Percentiles rank a stretch among this genome's conserved stretches.
These are phyloP conservation scores for Nicotiana knightiana DNA, from an alignment of 257 asterid genomes.

Conservation along the genomic window DNA sequence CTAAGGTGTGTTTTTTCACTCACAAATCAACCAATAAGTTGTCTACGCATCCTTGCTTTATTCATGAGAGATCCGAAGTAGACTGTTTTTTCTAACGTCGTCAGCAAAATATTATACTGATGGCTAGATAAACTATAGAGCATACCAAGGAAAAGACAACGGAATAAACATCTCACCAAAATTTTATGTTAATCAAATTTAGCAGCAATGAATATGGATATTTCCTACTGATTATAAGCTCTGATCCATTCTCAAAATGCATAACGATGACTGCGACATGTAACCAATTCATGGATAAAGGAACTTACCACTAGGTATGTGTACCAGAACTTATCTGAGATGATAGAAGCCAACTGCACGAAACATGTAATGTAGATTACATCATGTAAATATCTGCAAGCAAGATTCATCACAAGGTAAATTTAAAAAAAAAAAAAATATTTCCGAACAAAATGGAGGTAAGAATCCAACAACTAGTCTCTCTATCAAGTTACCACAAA, in stretches of 20 bases:
- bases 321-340: conserved; percentile 86
- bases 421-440: too few species aligned
- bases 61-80: not conserved
- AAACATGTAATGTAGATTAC: conserved; percentile 86
- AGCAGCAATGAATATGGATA: not conserved
- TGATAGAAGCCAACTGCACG: conserved; percentile 76
- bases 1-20: not conserved
- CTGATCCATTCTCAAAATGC: not conserved
- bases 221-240: not conserved
- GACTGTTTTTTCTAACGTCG: not conserved
- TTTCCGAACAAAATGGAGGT: not conserved
- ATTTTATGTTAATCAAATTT: not conserved
- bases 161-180: not conserved
- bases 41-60: not conserved
- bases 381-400: conserved; percentile 84
- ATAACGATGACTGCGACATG: not conserved
- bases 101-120: not conserved
- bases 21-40: not conserved
- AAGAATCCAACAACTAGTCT: too few species aligned
- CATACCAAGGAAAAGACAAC: not conserved
- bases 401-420: not conserved
- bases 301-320: conserved; percentile 77
- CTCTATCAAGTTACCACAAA: not conserved
- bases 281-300: not conserved
- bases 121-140: not conserved